Conservation (phyloP, 2,329 filamentous ascomycete species). For the Akanthomyces muscarius region DNA sequence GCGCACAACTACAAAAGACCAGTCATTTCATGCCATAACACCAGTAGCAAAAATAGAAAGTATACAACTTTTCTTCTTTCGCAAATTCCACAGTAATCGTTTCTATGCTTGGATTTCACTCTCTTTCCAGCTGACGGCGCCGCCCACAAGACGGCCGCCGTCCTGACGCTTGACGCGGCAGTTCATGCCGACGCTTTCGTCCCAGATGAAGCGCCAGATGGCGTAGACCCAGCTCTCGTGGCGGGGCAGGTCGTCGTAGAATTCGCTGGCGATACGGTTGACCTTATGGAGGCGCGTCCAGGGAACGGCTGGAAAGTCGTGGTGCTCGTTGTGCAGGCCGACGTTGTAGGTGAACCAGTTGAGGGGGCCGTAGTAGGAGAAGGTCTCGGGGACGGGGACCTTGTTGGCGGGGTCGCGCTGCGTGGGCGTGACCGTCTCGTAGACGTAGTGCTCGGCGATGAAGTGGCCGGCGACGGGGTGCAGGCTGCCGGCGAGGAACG, state of each 20-base stretch:
- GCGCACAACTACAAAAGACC: no score
- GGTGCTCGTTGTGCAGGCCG: slow-evolving; percentile 96
- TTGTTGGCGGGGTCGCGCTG: slow-evolving; percentile 55
- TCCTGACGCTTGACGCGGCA: slow-evolving; percentile 90
- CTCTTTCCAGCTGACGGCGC: slow-evolving; percentile 57
- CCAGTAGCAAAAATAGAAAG: not conserved
- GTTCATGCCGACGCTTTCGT: slow-evolving; percentile 82
- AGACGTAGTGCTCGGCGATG: slow-evolving; percentile 95
- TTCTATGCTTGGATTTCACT: slow-evolving; percentile 61
- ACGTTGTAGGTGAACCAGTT: slow-evolving; percentile 97
- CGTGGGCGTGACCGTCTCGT: slow-evolving; percentile 56
- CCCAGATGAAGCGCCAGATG: slow-evolving; percentile 92
- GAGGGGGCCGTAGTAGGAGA: slow-evolving; percentile 90
- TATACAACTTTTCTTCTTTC: not conserved
- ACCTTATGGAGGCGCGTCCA: slow-evolving; percentile 83
- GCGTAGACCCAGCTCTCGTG: slow-evolving; percentile 91
- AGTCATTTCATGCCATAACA: not conserved
- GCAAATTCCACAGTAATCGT: slow-evolving; percentile 12
- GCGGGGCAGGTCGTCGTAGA: slow-evolving; percentile 81
- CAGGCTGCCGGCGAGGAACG: slow-evolving; percentile 88
- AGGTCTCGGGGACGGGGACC: slow-evolving; percentile 82
- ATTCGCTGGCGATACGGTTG: slow-evolving; percentile 78
- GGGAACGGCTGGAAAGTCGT: slow-evolving; percentile 94
- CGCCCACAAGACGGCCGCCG: slow-evolving; percentile 61
- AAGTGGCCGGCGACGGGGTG: slow-evolving; percentile 97